Conservation (phyloP, 176 grass and related monocot species). For the Raddia distichophylla region DNA sequence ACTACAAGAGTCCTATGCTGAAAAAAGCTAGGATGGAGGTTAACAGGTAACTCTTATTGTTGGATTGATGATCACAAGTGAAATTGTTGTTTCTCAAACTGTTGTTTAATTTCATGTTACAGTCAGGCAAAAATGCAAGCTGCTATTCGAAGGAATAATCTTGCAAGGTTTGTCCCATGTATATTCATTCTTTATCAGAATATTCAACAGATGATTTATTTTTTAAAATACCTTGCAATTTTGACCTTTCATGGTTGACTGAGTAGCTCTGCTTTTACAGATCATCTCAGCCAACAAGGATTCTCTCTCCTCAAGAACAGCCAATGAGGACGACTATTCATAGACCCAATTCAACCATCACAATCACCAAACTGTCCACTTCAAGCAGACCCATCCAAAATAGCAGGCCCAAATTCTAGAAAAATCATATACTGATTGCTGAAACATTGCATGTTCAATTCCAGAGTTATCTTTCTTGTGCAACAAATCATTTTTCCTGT, state of each 20-base stretch:
- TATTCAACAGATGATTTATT: neutral
- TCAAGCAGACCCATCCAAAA: constrained; percentile 38
- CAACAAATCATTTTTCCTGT: neutral
- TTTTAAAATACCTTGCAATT: neutral
- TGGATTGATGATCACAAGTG: constrained; percentile 10
- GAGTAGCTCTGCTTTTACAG: constrained; percentile 2
- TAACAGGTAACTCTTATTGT: constrained; percentile 47
- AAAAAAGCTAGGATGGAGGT: constrained; percentile 56
- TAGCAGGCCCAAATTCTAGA: constrained; percentile 51
- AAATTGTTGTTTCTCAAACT: constrained; percentile 24
- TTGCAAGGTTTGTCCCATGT: constrained; percentile 42
- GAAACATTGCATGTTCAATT: neutral
- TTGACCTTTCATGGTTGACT: neutral
- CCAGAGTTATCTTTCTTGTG: constrained; percentile 1
- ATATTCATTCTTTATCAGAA: neutral
- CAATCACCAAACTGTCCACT: constrained; percentile 43
- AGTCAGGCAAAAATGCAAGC: constrained; percentile 51
- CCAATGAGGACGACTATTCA: constrained; percentile 41
- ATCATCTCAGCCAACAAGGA: constrained; percentile 39
- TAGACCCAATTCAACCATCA: constrained; percentile 52
- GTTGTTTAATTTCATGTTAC: constrained; percentile 40
- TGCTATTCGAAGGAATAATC: constrained; percentile 50
- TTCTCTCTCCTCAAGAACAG: constrained; percentile 31
- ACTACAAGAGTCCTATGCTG: constrained; percentile 52
- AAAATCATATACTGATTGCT: neutral